Base-by-base conservation (phyloP, 352 stramenopile species). In the Phytophthora meadii region DNA sequence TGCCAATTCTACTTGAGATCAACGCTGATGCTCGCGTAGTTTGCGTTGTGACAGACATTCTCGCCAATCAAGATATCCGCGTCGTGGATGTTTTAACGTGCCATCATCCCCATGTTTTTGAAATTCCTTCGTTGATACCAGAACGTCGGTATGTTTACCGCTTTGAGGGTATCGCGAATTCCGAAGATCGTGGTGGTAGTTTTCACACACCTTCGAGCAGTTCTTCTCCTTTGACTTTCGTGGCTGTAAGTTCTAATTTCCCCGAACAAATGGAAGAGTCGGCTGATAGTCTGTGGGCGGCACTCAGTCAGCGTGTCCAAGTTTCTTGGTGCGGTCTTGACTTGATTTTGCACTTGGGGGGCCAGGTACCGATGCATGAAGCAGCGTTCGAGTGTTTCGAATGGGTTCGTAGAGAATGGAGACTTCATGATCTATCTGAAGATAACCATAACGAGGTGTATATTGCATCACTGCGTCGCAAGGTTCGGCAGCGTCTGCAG, bases 301-400 rank as follows among this genome's bases (percentile, higher is more conserved):
- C 69, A 0, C 74, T 93, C 10, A 55, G 73, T 25, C 65, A 86
- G 11, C 72, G 82, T 3, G 67, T 84, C 10, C 68, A 77, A 50
- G 52, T 82, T 0, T 81, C 84, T 4, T 94, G 84, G 84, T 87
- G 81, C 41, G 81, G 84, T 8, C 70, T 94, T 12, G 84, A 94
- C 46, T 76, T 81, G n/a, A 65, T 93, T 14, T 49, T 93, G 2
- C 84, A 94, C 50, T 47, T 93, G 39, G 84, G 86, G 14, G 86
- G 86, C 3, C 86, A 94, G 72, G 84, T 92, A 0, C 81, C 82
- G 2, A 77, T 94, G 36, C 86, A 93, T 39, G 79, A 92, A 65
- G 81, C 82, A 30, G 77, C 78, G 3, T 50, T 84, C 2, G 78
- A 93, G 19, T 93, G 82, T 30, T 76, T 88, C 12, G 59, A 84